Evolutionary conservation across 495 filamentous ascomycete species (phyloP).

Genomic region (Penicillium lividum): DNA sequence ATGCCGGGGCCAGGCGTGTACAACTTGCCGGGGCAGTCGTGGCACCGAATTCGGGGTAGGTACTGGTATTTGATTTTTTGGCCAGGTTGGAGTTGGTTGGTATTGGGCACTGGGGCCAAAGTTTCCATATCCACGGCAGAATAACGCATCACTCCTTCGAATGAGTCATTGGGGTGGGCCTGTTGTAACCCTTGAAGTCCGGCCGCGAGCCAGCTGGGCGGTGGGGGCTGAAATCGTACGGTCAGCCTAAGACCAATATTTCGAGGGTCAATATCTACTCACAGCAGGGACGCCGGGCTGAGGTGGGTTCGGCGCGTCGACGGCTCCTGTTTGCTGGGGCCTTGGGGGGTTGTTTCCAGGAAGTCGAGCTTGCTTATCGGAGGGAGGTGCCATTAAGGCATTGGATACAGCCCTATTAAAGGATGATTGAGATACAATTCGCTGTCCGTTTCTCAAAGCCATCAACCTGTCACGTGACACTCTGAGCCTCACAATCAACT

Average conservation of each 20-base stretch:
- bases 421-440: conserved; percentile 17
- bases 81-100: conserved; percentile 48
- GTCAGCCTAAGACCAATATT: conserved; percentile 25
- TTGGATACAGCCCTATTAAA: conserved; percentile 26
- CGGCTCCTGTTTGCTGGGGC: conserved; percentile 59
- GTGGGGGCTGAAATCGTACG: conserved; percentile 59
- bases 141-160: conserved; percentile 87
- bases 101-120: conserved; percentile 51
- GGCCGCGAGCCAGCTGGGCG: conserved; percentile 75
- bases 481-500: conserved; percentile 70
- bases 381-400: conserved; percentile 57
- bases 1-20: conserved; percentile 85
- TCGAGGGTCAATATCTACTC: conserved; percentile 41
- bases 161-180: conserved; percentile 71
- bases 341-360: conserved; percentile 30
- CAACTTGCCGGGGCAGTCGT: conserved; percentile 89
- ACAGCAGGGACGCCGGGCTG: conserved; percentile 58
- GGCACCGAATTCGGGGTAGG: conserved; percentile 82
- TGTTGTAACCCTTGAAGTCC: conserved; percentile 64
- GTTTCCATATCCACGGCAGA: conserved; percentile 70
- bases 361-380: conserved; percentile 41
- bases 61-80: conserved; percentile 67
- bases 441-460: conserved; percentile 26
- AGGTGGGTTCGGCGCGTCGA: conserved; percentile 62
- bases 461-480: conserved; percentile 57